Base-by-base conservation (phyloP, 257 asterid species). In the Sherardia arvensis region DNA sequence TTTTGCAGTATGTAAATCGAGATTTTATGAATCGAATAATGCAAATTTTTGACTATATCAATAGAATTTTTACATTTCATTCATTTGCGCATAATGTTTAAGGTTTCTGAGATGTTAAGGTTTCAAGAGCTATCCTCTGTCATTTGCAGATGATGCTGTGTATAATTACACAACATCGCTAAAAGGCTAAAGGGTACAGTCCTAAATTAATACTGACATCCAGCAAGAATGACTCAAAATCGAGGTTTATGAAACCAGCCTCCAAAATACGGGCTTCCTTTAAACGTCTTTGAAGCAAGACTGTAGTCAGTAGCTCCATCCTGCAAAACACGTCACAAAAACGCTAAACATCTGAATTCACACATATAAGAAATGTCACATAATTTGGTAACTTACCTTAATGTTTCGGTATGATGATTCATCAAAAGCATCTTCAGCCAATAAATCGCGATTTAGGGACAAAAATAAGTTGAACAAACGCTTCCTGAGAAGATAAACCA, bases 191-290 rank as follows among this genome's bases (percentile, higher is more conserved):
- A 3, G 18, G 12, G 47, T 38, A 38, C n/a, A n/a, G n/a, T n/a
- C n/a, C n/a, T n/a, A n/a, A n/a, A n/a, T n/a, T n/a, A n/a, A n/a
- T n/a, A n/a, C n/a, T n/a, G n/a, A n/a, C n/a, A n/a, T n/a, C n/a
- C 34, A 17, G 72, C 21, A 74, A 68, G 71, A 86, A 83, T 59
- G 84, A 73, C 85, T 91, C 98, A 4, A 68, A 74, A 57, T 77
- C 73, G 84, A 74, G 87, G 95, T 69, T 86, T 88, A 76, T 69
- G 27, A 67, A 78, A 73, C 98, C 96, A 91, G 83, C 87, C 83
- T 38, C 66, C 77, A 64, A 91, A 91, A 71, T 75, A 72, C 40
- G 80, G 83, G 77, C 91, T 80, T 66, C 67, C 82, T 76, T 86
- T 85, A 40, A 88, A 81, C 71, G 79, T 69, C 83, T 74, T 82